phyloP scores from a whole-genome alignment of 1,139 yeast species.

The Protomyces inundatus region DNA sequence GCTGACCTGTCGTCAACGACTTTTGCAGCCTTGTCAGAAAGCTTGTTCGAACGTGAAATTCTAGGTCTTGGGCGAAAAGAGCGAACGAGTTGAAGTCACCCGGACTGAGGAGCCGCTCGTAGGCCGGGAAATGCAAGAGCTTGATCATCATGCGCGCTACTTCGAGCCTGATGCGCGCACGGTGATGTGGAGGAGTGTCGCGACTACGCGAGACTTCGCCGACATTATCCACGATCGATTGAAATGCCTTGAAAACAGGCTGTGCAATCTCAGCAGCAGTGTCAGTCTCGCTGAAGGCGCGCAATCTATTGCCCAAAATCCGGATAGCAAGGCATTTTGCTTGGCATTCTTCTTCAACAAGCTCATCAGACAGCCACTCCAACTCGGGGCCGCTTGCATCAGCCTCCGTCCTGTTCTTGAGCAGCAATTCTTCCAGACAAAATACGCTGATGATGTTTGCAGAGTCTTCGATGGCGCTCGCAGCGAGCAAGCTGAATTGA shows the following conservation, averaged over 20 bases:
- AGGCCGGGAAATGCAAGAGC: constrained; percentile 54
- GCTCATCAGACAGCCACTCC: constrained; percentile 50
- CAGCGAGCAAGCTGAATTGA: constrained; percentile 54
- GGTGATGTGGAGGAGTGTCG: constrained; percentile 60
- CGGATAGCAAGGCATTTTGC: constrained; percentile 46
- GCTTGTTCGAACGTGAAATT: constrained; percentile 50
- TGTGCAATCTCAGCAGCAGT: constrained; percentile 45
- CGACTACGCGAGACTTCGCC: constrained; percentile 65
- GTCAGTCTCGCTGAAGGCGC: constrained; percentile 44
- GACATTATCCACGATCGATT: constrained; percentile 64
- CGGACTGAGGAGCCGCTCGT: constrained; percentile 52
- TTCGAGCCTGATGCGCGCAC: constrained; percentile 57
- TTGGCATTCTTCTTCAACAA: constrained; percentile 43
- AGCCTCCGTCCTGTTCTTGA: constrained; percentile 43
- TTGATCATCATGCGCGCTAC: constrained; percentile 67
- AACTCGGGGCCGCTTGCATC: constrained; percentile 33
- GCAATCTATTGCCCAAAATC: constrained; percentile 59
- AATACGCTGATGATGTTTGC: constrained; percentile 56
- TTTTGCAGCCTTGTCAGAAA: constrained; percentile 54
- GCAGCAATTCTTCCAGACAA: constrained; percentile 57
- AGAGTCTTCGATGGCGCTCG: constrained; percentile 50
- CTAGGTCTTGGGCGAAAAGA: constrained; percentile 63
- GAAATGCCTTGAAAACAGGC: constrained; percentile 62
- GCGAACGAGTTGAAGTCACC: constrained; percentile 51
- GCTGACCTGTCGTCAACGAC: constrained; percentile 48